Percentiles rank a stretch among this genome's conserved stretches.
phyloP scores from a whole-genome alignment of 148 eudicot species.

The Polygonum aviculare region DNA sequence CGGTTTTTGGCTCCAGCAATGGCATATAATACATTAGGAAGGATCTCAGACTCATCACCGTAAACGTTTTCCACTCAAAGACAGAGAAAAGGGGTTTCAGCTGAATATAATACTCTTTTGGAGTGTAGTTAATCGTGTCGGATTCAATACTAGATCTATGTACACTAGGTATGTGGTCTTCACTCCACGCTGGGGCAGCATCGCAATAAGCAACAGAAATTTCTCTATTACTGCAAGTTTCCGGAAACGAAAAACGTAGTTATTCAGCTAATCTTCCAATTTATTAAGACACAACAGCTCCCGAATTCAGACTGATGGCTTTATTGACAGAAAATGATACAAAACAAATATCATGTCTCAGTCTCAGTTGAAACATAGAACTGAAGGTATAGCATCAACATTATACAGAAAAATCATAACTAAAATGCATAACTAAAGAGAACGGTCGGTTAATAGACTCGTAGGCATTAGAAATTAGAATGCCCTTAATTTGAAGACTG shows the following conservation, averaged over 20 bases:
- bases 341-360: background rate
- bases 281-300: background rate
- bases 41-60: conserved; percentile 65
- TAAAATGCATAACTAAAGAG: background rate
- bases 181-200: conserved; percentile 50
- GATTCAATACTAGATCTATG: conserved; percentile 31
- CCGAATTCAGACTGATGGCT: background rate
- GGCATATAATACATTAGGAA: conserved; percentile 72
- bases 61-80: conserved; percentile 50
- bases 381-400: background rate
- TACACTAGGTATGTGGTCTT: conserved; percentile 40
- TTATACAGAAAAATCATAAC: background rate
- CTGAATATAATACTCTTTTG: conserved; percentile 58
- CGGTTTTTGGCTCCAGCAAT: conserved; percentile 60
- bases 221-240: conserved; percentile 34
- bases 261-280: background rate
- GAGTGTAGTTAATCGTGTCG: conserved; percentile 29
- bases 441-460: background rate
- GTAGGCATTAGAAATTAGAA: background rate
- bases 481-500: background rate
- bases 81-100: conserved; percentile 72
- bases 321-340: background rate
- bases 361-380: background rate
- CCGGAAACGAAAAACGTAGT: background rate
- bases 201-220: conserved; percentile 59